phyloP scores from a whole-genome alignment of 2,329 filamentous ascomycete species.

The Aspergillus japonicus region DNA sequence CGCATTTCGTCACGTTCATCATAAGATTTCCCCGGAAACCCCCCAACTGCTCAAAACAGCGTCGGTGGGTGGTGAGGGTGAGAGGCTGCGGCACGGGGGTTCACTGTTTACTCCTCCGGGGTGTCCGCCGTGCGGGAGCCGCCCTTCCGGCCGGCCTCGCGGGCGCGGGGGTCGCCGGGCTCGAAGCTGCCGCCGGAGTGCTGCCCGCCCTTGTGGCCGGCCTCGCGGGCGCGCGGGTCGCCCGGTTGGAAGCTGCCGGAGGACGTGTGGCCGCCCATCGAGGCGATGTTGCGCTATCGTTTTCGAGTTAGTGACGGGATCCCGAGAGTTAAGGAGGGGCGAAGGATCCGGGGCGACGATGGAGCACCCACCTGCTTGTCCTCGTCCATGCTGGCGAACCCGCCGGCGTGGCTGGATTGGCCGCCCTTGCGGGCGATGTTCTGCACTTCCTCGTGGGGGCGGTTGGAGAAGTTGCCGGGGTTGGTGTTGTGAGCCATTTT shows the following conservation, averaged over 20 bases:
- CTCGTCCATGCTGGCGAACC: conserved; percentile 32
- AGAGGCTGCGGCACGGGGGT: no score
- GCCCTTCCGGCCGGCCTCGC: conserved; percentile 20
- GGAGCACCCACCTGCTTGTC: conserved; percentile 27
- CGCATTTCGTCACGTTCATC: no score
- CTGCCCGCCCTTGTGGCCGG: conserved; percentile 55
- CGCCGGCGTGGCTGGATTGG: conserved; percentile 31
- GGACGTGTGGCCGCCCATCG: conserved; percentile 54
- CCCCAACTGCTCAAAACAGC: no score
- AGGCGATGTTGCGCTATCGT: conserved; percentile 54
- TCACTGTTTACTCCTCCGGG: not conserved
- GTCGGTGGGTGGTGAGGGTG: no score
- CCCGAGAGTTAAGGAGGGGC: no score
- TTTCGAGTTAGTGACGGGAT: not conserved
- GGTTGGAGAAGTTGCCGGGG: conserved; percentile 43
- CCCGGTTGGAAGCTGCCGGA: conserved; percentile 56
- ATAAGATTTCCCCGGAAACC: no score
- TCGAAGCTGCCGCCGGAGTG: conserved; percentile 17
- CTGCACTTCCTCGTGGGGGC: conserved; percentile 47
- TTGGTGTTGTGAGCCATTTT: conserved; percentile 28
- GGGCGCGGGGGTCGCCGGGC: conserved; percentile 15
- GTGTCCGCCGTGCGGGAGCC: not conserved
- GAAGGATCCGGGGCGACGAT: no score
- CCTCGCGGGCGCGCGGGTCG: conserved; percentile 53
- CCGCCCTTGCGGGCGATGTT: conserved; percentile 41